A percentile compares a stretch with the other conserved stretches of the same genome.
These are phyloP conservation scores for Tubosaeta sp. DNA, from an alignment of 768 basidiomycete species.

Conservation along the genomic window DNA sequence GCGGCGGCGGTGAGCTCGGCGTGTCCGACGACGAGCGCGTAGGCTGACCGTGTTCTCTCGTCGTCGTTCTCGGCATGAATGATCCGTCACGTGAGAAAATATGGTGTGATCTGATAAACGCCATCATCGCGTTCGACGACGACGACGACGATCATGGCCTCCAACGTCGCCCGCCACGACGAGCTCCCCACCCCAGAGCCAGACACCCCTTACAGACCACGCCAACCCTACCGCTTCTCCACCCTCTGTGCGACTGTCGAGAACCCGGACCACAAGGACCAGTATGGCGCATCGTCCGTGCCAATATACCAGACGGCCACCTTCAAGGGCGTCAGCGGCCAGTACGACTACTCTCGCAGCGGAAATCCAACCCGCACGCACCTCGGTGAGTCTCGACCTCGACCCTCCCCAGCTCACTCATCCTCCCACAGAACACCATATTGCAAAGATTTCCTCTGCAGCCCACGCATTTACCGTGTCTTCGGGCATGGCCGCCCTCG, in stretches of 20 bases:
- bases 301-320: constrained; percentile 99
- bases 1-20: constrained; percentile 7
- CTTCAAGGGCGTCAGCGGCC: constrained; percentile 88
- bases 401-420: neutral
- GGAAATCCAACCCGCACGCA: constrained; percentile 97
- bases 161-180: constrained; percentile 23
- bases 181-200: constrained; percentile 80
- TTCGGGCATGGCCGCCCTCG: constrained; percentile 97
- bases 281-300: constrained; percentile 89
- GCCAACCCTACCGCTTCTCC: constrained; percentile 84
- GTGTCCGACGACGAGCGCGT: neutral
- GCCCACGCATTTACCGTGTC: constrained; percentile 87
- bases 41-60: constrained; percentile 33
- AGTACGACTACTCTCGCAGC: constrained; percentile 92
- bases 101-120: constrained; percentile 10
- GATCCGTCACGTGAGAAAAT: constrained; percentile 17
- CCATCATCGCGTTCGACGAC: constrained; percentile 1
- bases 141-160: neutral
- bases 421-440: constrained; percentile 74
- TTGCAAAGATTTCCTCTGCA: constrained; percentile 95
- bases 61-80: constrained; percentile 22
- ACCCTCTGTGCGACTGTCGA: constrained; percentile 90
- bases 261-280: constrained; percentile 89
- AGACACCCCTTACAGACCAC: constrained; percentile 62
- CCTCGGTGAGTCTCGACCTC: constrained; percentile 58